Evolutionary conservation across 2,329 filamentous ascomycete genomes (phyloP), one percentile per base, ranked within the genome.

Genomic region (Fonsecaea nubica): DNA sequence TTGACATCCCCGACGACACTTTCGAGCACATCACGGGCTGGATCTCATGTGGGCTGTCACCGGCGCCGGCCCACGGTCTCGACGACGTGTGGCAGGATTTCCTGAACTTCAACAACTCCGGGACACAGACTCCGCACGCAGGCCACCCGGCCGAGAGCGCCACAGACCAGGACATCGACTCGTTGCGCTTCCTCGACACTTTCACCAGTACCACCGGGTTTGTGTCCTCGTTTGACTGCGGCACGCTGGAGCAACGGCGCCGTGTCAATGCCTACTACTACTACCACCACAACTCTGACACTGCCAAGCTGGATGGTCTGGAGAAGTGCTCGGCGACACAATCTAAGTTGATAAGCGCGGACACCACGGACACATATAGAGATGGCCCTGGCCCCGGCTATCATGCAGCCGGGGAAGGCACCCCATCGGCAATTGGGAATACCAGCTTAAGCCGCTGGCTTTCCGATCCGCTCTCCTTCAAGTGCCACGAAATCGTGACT

Each of bases 141-240:
- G 30, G 30, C 21, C n/a, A 25, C 25, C 25, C 25, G 3, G 25
- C 10, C 33, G 52, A 63, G 4, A 30, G 18, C 5, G 30, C 25
- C 25, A 25, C 18, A 40, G 40, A 30, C 8, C 36, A 33, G 13
- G 21, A 38, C 3, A 25, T 38, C 10, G 35, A 42, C 21, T 57
- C 53, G 18, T 50, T 63, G 32, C 5, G 15, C 4, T 80, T 79
- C 53, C 70, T 80, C 1, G 73, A 74, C 50, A 73, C 75, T 48
- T 79, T 79, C 61, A 79, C 78, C 13, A 78, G 76, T 62, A 72
- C 76, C 30, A 77, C 75, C 0, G 78, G 78, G 1, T 68, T 79
- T 8, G 72, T 77, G 1, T 66, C 70, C 12, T 78, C 77, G 12
- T 80, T 79, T 65, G 78, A 79, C 35, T 79, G 78, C 35, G 76